phyloP scores from a whole-genome alignment of 2,329 filamentous ascomycete genomes.

The Colletotrichum sp. region DNA sequence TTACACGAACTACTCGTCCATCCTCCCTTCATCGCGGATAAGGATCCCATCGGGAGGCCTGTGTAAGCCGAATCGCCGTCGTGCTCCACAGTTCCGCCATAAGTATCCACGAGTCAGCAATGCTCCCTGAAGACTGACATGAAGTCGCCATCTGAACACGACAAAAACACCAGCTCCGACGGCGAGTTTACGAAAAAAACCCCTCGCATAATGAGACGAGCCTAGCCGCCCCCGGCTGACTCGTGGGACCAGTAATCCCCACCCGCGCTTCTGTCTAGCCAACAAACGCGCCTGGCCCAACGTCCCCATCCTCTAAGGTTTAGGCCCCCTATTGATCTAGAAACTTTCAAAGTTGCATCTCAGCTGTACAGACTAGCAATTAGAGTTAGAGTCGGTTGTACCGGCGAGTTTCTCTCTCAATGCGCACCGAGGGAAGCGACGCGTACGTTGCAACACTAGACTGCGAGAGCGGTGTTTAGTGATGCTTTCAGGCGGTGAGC shows the following conservation, averaged over 20 bases:
- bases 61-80: not conserved
- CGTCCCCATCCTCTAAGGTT: not conserved
- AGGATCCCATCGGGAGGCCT: accelerated
- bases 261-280: not conserved
- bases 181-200: not conserved
- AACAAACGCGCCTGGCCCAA: not conserved
- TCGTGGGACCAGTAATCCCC: not conserved
- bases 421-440: not conserved
- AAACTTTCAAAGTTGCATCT: not conserved
- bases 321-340: not conserved
- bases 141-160: not conserved
- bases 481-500: not conserved
- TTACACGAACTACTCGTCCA: not conserved
- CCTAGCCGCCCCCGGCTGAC: not conserved
- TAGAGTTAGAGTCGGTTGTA: not conserved
- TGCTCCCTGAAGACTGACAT: not conserved
- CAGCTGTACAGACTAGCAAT: not conserved
- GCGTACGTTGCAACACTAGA: not conserved
- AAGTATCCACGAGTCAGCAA: not conserved
- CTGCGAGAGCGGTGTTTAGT: not conserved
- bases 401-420: not conserved
- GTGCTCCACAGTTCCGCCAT: not conserved
- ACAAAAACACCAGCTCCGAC: not conserved
- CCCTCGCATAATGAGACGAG: not conserved
- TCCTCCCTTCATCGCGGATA: not conserved